Conservation (phyloP, 208 protist genomes). For the Crithidia mellificae region DNA sequence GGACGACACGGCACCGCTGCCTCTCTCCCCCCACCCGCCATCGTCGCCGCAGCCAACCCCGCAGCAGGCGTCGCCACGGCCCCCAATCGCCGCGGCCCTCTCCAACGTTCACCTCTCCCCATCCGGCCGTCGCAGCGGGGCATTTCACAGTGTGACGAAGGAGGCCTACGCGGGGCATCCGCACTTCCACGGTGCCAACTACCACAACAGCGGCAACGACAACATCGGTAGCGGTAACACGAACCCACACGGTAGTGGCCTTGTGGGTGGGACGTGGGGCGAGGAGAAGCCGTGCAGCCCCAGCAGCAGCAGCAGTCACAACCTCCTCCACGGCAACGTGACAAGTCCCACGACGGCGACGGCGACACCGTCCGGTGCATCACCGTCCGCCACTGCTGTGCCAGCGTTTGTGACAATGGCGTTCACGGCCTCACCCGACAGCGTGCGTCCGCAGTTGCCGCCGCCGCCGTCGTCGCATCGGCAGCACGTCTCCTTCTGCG, state of each 20-base stretch:
- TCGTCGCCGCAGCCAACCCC: not conserved
- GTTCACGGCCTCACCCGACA: not conserved
- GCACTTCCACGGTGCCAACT: not conserved
- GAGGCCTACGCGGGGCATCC: not conserved
- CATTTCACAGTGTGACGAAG: not conserved
- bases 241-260: too few species aligned
- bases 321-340: too few species aligned
- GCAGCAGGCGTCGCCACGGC: not conserved
- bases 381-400: too few species aligned
- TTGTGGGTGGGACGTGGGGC: too few species aligned
- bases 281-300: too few species aligned
- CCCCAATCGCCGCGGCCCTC: not conserved
- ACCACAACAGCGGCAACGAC: not conserved
- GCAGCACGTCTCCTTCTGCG: slow-evolving; percentile 9
- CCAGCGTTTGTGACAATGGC: too few species aligned
- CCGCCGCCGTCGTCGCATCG: not conserved
- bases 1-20: not conserved
- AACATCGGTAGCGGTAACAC: too few species aligned
- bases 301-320: too few species aligned
- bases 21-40: not conserved
- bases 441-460: not conserved
- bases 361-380: too few species aligned
- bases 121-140: not conserved
- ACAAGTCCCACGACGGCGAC: too few species aligned
- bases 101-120: not conserved